Percentiles rank a stretch among this genome's conserved stretches.
Conservation (phyloP, 106 monocot species). For the Dactylorhiza incarnata region DNA sequence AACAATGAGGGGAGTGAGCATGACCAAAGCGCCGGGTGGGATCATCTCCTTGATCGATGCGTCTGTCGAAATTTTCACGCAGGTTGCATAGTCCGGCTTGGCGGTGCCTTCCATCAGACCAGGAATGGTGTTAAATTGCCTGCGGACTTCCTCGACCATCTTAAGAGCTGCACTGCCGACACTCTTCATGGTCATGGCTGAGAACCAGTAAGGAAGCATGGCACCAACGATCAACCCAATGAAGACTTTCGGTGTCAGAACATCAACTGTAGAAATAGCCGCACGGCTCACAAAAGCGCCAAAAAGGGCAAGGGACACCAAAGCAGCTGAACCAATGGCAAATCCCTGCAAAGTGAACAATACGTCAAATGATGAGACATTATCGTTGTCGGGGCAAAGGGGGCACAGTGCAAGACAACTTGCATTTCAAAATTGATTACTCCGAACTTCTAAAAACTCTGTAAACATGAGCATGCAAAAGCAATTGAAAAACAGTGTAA, state of each 20-base stretch:
- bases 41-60: slow-evolving; percentile 91
- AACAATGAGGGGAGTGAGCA: slow-evolving; percentile 75
- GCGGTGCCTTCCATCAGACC: slow-evolving; percentile 69
- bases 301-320: slow-evolving; percentile 69
- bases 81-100: slow-evolving; percentile 73
- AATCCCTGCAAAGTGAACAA: slow-evolving; percentile 57
- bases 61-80: slow-evolving; percentile 78
- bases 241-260: slow-evolving; percentile 61
- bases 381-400: too few relatives aligned
- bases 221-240: slow-evolving; percentile 70
- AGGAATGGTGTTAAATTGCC: slow-evolving; percentile 68
- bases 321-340: slow-evolving; percentile 73
- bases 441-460: not conserved
- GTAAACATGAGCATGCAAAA: not conserved
- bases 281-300: slow-evolving; percentile 74
- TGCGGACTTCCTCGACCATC: slow-evolving; percentile 79
- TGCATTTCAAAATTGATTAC: not conserved
- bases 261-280: slow-evolving; percentile 40
- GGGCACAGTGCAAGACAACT: too few relatives aligned
- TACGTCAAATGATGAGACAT: too few relatives aligned
- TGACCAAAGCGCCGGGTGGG: slow-evolving; percentile 71
- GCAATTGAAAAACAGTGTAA: not conserved
- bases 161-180: slow-evolving; percentile 69
- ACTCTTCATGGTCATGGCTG: slow-evolving; percentile 86
- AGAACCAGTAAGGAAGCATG: slow-evolving; percentile 83